These are phyloP conservation scores for Microbotryum saponariae DNA, from an alignment of 1,284 basidiomycete species.

Conservation along the genomic window DNA sequence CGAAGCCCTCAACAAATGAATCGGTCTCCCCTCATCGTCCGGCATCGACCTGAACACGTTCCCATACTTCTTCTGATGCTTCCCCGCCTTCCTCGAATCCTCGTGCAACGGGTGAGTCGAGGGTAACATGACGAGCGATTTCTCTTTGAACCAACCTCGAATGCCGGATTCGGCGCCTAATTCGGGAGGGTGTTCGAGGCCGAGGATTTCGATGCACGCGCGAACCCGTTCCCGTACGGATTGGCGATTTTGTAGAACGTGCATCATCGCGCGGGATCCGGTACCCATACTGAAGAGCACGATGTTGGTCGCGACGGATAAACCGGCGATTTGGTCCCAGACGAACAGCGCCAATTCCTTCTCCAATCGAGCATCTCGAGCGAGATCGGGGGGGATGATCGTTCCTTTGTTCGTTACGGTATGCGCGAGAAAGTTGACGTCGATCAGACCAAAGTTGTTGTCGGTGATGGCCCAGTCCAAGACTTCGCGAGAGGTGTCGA, in stretches of 20 bases:
- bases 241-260: slow-evolving; percentile 58
- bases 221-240: slow-evolving; percentile 5
- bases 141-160: slow-evolving; percentile 28
- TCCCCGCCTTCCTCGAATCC: slow-evolving; percentile 24
- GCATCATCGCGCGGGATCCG: slow-evolving; percentile 66
- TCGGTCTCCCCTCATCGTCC: slow-evolving; percentile 30
- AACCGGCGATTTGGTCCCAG: slow-evolving; percentile 82
- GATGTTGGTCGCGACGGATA: slow-evolving; percentile 52
- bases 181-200: slow-evolving; percentile 28
- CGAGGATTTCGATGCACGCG: slow-evolving; percentile 26
- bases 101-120: slow-evolving; percentile 28
- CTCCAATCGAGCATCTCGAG: slow-evolving; percentile 47
- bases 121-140: slow-evolving; percentile 29
- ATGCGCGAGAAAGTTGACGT: slow-evolving; percentile 75
- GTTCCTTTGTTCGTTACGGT: slow-evolving; percentile 45
- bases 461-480: slow-evolving; percentile 60
- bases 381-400: slow-evolving; percentile 24
- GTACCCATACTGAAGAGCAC: slow-evolving; percentile 80
- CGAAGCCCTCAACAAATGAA: slow-evolving; percentile 23
- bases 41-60: slow-evolving; percentile 25
- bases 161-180: slow-evolving; percentile 18
- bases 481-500: slow-evolving; percentile 74
- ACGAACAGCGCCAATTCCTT: slow-evolving; percentile 66
- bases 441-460: slow-evolving; percentile 64
- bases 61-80: slow-evolving; percentile 31